Evolutionary conservation across 2,329 filamentous ascomycete species (phyloP), one percentile per base, ranked within the genome.

Genomic region (Onygenales sp.): DNA sequence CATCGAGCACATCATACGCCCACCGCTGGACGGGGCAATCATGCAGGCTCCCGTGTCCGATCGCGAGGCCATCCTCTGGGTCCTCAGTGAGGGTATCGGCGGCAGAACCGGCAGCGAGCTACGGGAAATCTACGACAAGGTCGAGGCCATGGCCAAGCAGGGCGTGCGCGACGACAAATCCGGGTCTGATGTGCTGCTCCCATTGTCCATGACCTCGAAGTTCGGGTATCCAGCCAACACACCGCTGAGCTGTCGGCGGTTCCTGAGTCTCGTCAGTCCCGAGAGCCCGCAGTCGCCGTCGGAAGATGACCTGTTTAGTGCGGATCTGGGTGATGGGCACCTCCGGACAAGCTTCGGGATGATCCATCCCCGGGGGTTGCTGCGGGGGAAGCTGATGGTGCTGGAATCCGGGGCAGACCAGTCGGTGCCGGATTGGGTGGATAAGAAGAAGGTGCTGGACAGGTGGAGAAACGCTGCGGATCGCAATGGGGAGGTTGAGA

Each of bases 231-330:
- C 64, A 1, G 51, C 58, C n/a, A 58, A 63, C 47, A 70, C 70
- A 0, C 77, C 79, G 0, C 67, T 85, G 4, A 77, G 72, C n/a
- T 80, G 83, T 6, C 70, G 72, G 44, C 66, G 84, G 39, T 85
- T 82, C 65, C 63, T 84, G 36, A 81, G 79, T 46, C 69, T 87
- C 6, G 72, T 77, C 0, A 74, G 71, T 40, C 73, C 74, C 0
- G 68, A 68, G 42, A 78, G 75, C 17, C 80, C 80, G 0, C 71
- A 74, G 46, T 69, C 74, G 47, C 75, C 82, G 4, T 86, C 85
- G 7, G 85, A 87, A 54, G 91, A 96, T 65, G 91, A 95, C 65
- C 88, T 87, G 64, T 95, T 95, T 71, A 90, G 86, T 13, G 84
- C 82, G 2, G 87, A 93, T 64, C 71, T 93, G n/a, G 67, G 73